phyloP scores from a whole-genome alignment of 75 land plant species.

The Ceratopteris richardii region DNA sequence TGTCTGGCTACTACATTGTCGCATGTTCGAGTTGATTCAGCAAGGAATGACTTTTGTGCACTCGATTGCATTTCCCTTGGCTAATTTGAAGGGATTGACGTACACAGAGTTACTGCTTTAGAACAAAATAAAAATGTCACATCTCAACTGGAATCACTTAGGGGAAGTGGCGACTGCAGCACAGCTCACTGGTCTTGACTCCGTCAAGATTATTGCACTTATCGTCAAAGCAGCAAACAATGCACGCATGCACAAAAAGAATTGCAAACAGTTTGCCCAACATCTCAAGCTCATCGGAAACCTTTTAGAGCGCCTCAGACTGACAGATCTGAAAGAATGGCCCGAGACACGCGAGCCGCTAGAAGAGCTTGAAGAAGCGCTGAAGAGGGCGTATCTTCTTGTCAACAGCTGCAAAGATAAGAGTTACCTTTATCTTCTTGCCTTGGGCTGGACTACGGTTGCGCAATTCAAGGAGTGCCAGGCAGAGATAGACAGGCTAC shows the following conservation, averaged over 20 bases:
- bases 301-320: conserved; percentile 76
- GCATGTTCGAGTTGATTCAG: no score
- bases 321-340: conserved; percentile 65
- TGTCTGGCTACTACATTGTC: no score
- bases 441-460: conserved; percentile 94
- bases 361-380: conserved; percentile 82
- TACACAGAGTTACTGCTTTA: no score
- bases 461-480: conserved; percentile 74
- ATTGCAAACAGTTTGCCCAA: conserved; percentile 82
- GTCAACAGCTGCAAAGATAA: conserved; percentile 78
- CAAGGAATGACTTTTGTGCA: no score
- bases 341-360: conserved; percentile 90
- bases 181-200: conserved; percentile 71
- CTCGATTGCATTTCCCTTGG: no score
- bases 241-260: conserved; percentile 89
- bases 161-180: conserved; percentile 57
- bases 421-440: conserved; percentile 81
- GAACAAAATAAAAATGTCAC: no score
- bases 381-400: conserved; percentile 58
- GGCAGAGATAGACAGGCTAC: conserved; percentile 71
- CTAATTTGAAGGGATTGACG: no score
- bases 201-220: conserved; percentile 56
- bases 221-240: conserved; percentile 70
- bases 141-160: neutral
- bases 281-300: conserved; percentile 85